A percentile compares a stretch with the other conserved stretches of the same genome.
phyloP scores from a whole-genome alignment of 163 green algal species.

The Scenedesmus sp. region DNA sequence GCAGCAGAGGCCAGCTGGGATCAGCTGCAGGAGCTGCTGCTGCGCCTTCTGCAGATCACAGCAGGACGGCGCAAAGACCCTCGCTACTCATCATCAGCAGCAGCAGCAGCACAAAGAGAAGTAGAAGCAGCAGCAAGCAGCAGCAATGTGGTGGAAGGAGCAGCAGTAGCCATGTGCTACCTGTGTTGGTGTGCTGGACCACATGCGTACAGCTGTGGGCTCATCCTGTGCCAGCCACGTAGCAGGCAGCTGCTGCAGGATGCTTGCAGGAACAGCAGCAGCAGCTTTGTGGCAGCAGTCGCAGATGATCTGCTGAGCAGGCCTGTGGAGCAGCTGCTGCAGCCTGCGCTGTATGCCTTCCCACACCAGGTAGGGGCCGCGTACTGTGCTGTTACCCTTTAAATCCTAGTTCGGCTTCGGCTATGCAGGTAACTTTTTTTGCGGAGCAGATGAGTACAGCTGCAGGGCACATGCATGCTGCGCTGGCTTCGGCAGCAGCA shows the following conservation, averaged over 20 bases:
- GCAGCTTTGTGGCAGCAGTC: not conserved
- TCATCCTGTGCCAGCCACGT: not conserved
- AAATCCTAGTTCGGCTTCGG: too few relatives aligned
- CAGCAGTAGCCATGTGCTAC: not conserved
- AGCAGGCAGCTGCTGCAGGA: not conserved
- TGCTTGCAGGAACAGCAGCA: not conserved
- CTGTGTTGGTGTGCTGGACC: not conserved
- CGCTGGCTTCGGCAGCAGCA: too few relatives aligned
- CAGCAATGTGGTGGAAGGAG: not conserved
- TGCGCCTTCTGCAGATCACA: too few relatives aligned
- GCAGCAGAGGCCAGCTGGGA: too few relatives aligned
- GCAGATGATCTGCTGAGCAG: not conserved
- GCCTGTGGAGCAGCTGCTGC: not conserved
- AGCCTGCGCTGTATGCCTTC: not conserved
- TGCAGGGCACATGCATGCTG: too few relatives aligned
- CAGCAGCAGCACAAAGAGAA: not conserved
- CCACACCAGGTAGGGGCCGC: not conserved
- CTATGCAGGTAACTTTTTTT: too few relatives aligned
- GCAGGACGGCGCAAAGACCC: too few relatives aligned
- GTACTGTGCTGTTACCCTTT: too few relatives aligned
- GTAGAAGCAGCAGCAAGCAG: too few relatives aligned
- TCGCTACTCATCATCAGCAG: too few relatives aligned
- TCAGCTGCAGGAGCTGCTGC: too few relatives aligned
- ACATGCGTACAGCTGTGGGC: not conserved
- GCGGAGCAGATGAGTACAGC: too few relatives aligned